Base-by-base conservation (phyloP, 176 grass and related monocot genomes). In the Neostapfia colusana region DNA sequence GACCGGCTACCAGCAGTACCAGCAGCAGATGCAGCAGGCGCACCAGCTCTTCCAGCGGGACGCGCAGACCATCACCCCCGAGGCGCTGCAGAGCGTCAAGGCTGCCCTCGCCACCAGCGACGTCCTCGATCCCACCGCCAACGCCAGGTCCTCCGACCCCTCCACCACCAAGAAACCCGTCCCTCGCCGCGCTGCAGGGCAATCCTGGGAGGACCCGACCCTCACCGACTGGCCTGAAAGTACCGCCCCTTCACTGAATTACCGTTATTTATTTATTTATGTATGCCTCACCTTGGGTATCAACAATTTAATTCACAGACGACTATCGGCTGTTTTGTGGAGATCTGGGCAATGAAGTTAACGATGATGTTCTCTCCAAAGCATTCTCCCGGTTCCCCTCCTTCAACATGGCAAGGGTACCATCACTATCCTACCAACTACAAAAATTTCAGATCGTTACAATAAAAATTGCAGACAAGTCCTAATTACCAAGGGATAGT, bases 311-410 rank as follows among this genome's bases (percentile, higher is more conserved):
- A 73, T 75, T 57, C 90, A 26, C 85, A 97, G 94, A 86, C 74
- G 95, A 98, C 67, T 92, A 90, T 31, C 81, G 91, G 63, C 83
- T 98, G 45, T 98, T 98, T 56, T 98, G 95, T 77, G 95, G 95
- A 77, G 95, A 98, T 88, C 76, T 98, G 10, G 95, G 95, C 7
- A 98, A 98, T 51, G 95, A 98, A 90, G 95, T 98, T 63, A 98
- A 98, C 75, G 95, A 98, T 59, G 95, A 98, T 67, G 91, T 98
- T 49, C 95, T 98, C 77, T 88, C 95, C 21, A 98, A 98, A 87
- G 84, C 95, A 74, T 94, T 98, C 42, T 75, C 89, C 20, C 77
- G 91, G 38, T 98, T 98, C 38, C 95, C 95, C 39, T 86, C 87
- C 65, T 98, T 98, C 89, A 98, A 98, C 85, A 98, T 98, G 95